Evolutionary conservation across 106 monocot genomes (phyloP).

Genomic region (Vanilla planifolia): DNA sequence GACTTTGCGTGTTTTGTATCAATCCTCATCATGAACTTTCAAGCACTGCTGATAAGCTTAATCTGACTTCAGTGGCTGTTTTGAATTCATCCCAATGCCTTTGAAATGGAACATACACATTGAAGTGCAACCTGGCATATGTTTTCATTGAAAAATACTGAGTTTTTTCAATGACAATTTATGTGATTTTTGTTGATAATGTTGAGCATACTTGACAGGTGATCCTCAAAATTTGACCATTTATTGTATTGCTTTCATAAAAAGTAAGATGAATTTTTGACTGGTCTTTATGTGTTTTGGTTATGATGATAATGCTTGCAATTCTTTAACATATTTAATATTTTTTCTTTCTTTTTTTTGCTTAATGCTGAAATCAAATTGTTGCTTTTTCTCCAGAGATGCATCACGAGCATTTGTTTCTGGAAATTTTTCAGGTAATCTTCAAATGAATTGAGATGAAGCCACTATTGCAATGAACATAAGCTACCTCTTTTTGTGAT

Average conservation of each 20-base stretch:
- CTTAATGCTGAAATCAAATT: slow-evolving; percentile 15
- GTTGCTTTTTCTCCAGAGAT: slow-evolving; percentile 53
- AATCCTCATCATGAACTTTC: no score
- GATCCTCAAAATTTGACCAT: no score
- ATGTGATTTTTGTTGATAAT: background rate
- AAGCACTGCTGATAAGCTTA: background rate
- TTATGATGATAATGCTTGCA: background rate
- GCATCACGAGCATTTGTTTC: slow-evolving; percentile 96
- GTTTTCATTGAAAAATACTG: background rate
- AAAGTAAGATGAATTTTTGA: no score
- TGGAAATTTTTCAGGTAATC: slow-evolving; percentile 93
- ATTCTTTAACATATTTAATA: background rate
- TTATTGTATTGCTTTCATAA: background rate
- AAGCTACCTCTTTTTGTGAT: background rate
- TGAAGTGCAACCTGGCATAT: background rate
- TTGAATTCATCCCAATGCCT: no score
- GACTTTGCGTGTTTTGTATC: no score
- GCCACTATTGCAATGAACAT: background rate
- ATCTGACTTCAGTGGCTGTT: background rate
- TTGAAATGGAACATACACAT: no score
- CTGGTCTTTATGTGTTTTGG: no score
- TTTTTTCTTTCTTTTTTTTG: slow-evolving; percentile 7
- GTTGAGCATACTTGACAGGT: background rate
- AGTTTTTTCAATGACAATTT: no score
- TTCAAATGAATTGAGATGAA: slow-evolving; percentile 1